Base-by-base conservation (phyloP, 192 early-diverging fungal genomes). In the Rhizoclosmatium globosum region DNA sequence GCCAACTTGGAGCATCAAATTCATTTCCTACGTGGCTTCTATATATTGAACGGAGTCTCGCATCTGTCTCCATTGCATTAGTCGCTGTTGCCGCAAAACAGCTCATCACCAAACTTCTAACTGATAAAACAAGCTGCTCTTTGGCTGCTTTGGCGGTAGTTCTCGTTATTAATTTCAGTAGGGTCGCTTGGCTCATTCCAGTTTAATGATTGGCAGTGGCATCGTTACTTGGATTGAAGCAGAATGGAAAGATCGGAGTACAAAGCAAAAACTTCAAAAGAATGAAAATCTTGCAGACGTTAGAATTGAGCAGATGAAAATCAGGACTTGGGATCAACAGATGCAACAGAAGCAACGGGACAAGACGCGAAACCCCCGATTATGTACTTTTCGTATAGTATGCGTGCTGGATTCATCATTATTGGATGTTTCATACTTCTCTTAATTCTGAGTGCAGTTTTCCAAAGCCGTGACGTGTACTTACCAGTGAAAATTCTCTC, bases 61-160 rank as follows among this genome's bases (percentile, higher is more conserved):
- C 83, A 0, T 64, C 90, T 2, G 83, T 88, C 1, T 90, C 89
- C 1, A 81, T 93, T 39, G 92, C 88, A 4, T 82, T 93, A 3
- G 87, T 92, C 0, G 91, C 89, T 3, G 68, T 90, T 7, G 91
- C 92, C 2, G 89, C 85, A 6, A 65, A 62, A 43, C 68, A 76
- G 46, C 46, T 82, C 31, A 17, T 47, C 1, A 13, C 13, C 45
- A 82, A 82, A 58, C 47, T 83, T 39, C 4, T 80, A 47, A 19
- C 17, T 17, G 73, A 74, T 46, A 81, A 47, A 13, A 47, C 60
- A 6, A 64, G 46, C 23, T 45, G 44, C 45, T 58, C 65, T 2
- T 11, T 83, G 15, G 75, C 68, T 6, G 62, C 64, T 21, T 3
- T 74, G 2, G n/a, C 82, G 1, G 58, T 61, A 11, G 73, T 48